Evolutionary conservation across 331 rosid species (phyloP).

Genomic region (Cucumis variabilis): DNA sequence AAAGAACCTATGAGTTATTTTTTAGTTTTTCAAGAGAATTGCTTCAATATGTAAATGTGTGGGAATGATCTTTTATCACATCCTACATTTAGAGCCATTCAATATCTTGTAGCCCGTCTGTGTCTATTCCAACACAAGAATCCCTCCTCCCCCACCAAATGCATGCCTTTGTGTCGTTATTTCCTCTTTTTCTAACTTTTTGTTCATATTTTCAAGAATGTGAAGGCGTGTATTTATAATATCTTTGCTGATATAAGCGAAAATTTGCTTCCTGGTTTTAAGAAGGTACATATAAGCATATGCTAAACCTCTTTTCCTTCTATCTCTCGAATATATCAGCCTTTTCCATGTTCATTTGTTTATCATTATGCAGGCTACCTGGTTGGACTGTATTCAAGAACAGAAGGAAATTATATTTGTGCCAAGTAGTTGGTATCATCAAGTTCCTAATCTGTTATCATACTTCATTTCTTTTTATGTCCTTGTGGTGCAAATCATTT

Average conservation of each 20-base stretch:
- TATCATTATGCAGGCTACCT: conserved; percentile 59
- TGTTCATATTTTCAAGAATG: conserved; percentile 57
- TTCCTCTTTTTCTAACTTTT: neutral
- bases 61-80: neutral
- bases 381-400: conserved; percentile 92
- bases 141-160: neutral
- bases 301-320: neutral
- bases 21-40: neutral
- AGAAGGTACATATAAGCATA: conserved; percentile 50
- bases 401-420: conserved; percentile 90
- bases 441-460: conserved; percentile 88
- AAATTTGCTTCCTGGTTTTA: conserved; percentile 75
- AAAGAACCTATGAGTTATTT: neutral
- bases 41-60: neutral
- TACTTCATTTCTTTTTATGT: neutral
- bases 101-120: neutral
- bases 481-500: neutral
- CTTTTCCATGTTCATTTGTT: conserved; percentile 37
- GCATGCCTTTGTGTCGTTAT: too few relatives aligned
- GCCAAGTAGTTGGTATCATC: conserved; percentile 98
- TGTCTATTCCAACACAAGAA: neutral
- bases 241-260: conserved; percentile 74
- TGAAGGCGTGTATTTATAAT: conserved; percentile 69
- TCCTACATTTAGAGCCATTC: neutral
- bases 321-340: conserved; percentile 13